Evolutionary conservation across 2,329 filamentous ascomycete species (phyloP), one percentile per base, ranked within the genome.

Genomic region (Alternaria burnsii): DNA sequence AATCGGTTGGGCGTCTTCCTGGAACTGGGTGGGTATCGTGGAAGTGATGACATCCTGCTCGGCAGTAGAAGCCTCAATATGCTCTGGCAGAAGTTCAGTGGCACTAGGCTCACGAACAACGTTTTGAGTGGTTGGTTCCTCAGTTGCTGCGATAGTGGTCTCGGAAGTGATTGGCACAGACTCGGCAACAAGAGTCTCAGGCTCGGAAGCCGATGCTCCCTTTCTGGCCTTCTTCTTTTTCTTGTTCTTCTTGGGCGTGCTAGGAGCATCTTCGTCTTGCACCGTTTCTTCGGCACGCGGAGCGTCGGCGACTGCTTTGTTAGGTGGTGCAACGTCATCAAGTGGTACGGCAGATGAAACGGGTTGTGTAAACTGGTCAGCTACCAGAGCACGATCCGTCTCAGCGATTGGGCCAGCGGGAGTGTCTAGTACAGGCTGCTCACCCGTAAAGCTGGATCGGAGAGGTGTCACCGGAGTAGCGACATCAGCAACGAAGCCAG

Each of bases 191-290:
- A 59, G 67, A 28, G 67, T 68, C 30, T 68, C 62, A 52, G 66
- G 60, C 56, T 69, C 66, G 24, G 67, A 68, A 11, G 60, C 51
- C 7, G 62, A 67, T 18, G 66, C 60, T 9, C 55, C 57, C 57
- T 72, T 73, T 52, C 72, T 74, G 28, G 63, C 58, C 63, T 74
- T 75, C 59, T 72, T 72, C 56, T 74, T 74, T 44, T 73, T 72
- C 61, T 72, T 74, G 30, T 59, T 55, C 59, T 75, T 73, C 61
- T 74, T 75, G 1, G 70, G 66, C 7, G 47, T 48, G 4, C 28
- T 55, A 18, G 47, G 16, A 20, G 36, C n/a, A 12, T 53, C 52
- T 16, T 60, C 48, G 28, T 18, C 24, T 18, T 52, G 28, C 1
- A 14, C 28, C 10, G 26, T 12, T 30, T 40, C 42, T 36, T 58